These are phyloP conservation scores for Sporothrix globosa DNA, from an alignment of 2,329 filamentous ascomycete genomes.

Conservation along the genomic window DNA sequence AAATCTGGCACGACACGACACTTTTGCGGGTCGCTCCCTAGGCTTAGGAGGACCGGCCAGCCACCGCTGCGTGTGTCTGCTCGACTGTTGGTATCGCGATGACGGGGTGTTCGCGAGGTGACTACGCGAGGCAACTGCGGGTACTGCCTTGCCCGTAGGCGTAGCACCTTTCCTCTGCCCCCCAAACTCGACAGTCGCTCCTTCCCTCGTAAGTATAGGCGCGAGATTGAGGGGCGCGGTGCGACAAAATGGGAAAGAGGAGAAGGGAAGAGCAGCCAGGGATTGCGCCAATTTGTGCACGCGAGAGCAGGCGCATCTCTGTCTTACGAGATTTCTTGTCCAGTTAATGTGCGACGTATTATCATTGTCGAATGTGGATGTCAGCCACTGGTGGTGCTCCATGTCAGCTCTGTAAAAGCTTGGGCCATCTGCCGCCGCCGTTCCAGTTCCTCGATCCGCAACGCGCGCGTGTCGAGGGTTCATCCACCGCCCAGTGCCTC, in stretches of 20 bases:
- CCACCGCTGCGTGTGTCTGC: no score
- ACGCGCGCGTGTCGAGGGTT: constrained; percentile 11
- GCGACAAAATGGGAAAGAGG: background rate
- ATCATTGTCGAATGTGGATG: background rate
- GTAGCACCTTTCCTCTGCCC: background rate
- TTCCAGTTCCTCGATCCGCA: constrained; percentile 3
- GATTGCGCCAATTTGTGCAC: constrained; percentile 17
- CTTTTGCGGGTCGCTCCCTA: background rate
- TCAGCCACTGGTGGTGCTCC: background rate
- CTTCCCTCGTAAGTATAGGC: background rate
- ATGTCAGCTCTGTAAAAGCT: constrained; percentile 33
- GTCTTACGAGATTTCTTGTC: background rate
- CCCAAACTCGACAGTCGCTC: background rate
- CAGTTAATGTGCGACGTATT: background rate
- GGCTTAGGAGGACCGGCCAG: background rate
- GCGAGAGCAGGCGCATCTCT: constrained; percentile 8
- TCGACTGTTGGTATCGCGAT: background rate
- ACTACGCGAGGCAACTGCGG: background rate
- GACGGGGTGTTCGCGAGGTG: constrained; percentile 1
- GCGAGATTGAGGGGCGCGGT: background rate
- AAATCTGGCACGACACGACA: background rate
- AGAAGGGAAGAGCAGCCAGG: background rate
- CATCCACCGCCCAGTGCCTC: constrained; percentile 2
- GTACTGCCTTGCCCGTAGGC: background rate
- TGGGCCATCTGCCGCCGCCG: constrained; percentile 37